Evolutionary conservation across 2,329 filamentous ascomycete genomes (phyloP), one percentile per base, ranked within the genome.

Genomic region (Penicillium sp.): DNA sequence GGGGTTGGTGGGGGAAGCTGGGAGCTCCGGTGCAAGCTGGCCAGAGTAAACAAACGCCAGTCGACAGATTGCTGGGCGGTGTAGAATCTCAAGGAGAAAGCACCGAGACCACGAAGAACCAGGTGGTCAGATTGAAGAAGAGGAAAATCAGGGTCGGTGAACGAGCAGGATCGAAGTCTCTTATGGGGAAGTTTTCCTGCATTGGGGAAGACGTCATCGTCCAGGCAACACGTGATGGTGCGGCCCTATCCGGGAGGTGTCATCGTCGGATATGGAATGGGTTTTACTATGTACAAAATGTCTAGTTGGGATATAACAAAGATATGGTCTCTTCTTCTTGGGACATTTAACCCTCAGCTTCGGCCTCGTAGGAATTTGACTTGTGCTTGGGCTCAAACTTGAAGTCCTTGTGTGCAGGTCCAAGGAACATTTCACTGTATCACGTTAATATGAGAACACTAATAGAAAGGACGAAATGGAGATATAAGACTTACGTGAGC

Each of bases 341-440:
- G n/a, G n/a, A n/a, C n/a, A 22, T 29, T 43, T 44, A 60, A 22
- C 59, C 83, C 64, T 88, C 86, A 32, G 84, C 80, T 37, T 56
- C 26, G 13, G 10, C 51, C 54, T 89, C 84, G 59, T 95, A 95
- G 36, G 82, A 78, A 60, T 94, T 93, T 31, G 86, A 92, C 72
- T 95, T 96, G 72, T 98, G 92, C 73, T 98, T 98, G 2, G 92
- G 92, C 68, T 90, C 80, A 68, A 96, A 98, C 50, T 84, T 82
- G 74, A 96, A 98, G 54, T 85, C 83, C 26, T 85, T 80, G 52
- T 94, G 86, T 5, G 87, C 85, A 30, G 87, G 87, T 6, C 92
- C 92, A 12, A 98, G 75, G 71, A 93, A 98, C 88, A 98, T 96
- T 62, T 98, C 92, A 63, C 90, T 95, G 43, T 35, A n/a, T n/a